Conservation (phyloP, 208 protist genomes). For the Leishmania tropica region DNA sequence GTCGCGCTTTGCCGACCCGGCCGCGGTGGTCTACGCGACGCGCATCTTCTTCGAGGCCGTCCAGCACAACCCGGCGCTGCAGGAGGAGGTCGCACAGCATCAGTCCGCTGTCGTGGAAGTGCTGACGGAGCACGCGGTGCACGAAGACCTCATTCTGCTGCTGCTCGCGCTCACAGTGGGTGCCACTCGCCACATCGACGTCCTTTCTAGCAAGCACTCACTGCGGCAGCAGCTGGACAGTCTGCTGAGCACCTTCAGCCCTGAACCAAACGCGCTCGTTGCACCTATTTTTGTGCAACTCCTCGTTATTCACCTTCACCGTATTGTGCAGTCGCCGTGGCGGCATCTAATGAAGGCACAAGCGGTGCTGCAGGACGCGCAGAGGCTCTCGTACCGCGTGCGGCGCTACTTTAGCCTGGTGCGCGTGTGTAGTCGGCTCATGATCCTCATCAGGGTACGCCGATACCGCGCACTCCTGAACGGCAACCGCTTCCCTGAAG, state of each 20-base stretch:
- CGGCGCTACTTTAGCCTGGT: constrained; percentile 49
- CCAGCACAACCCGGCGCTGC: constrained; percentile 47
- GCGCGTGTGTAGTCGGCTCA: constrained; percentile 65
- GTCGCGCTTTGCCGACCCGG: constrained; percentile 68
- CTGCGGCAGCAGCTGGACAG: constrained; percentile 70
- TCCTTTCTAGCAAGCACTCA: constrained; percentile 61
- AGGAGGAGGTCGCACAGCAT: constrained; percentile 53
- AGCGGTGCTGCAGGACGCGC: constrained; percentile 43
- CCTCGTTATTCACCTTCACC: constrained; percentile 54
- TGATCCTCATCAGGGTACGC: constrained; percentile 58
- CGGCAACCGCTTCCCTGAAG: not conserved
- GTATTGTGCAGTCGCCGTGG: constrained; percentile 34
- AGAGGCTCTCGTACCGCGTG: constrained; percentile 49
- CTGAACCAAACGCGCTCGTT: constrained; percentile 48
- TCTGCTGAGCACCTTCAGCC: constrained; percentile 45
- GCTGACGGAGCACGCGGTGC: constrained; percentile 53
- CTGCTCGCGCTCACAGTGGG: constrained; percentile 66
- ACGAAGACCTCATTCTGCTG: constrained; percentile 76
- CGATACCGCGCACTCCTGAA: constrained; percentile 39
- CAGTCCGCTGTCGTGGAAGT: constrained; percentile 65
- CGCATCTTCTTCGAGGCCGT: constrained; percentile 73
- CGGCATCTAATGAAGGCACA: constrained; percentile 16
- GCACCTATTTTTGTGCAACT: constrained; percentile 75
- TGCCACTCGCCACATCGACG: constrained; percentile 44
- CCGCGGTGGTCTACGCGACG: constrained; percentile 74